Conservation (phyloP, 2,329 filamentous ascomycete genomes). For the Leptographium wingfieldii region DNA sequence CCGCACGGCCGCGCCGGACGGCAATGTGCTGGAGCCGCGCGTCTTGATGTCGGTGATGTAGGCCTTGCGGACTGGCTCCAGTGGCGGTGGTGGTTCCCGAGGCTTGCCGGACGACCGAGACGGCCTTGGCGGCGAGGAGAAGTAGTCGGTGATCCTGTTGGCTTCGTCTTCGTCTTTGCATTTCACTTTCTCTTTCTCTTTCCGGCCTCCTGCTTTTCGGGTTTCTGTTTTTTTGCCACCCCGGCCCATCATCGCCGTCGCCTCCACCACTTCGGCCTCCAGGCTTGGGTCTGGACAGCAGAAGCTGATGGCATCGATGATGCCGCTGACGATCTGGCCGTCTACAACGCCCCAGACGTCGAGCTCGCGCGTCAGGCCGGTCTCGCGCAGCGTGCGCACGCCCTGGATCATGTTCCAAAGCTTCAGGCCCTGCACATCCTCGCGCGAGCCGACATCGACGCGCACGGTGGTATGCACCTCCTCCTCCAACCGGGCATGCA, state of each 20-base stretch:
- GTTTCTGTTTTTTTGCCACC: too few relatives aligned
- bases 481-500: constrained; percentile 77
- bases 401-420: constrained; percentile 91
- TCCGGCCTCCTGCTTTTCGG: constrained; percentile 12
- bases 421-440: constrained; percentile 69
- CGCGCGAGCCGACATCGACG: constrained; percentile 59
- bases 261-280: constrained; percentile 18
- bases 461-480: constrained; percentile 68
- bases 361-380: constrained; percentile 60
- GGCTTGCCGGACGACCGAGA: not conserved
- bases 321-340: constrained; percentile 63
- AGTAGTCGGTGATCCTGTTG: constrained; percentile 13
- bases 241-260: not conserved
- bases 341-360: constrained; percentile 79
- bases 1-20: constrained; percentile 51
- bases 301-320: constrained; percentile 79
- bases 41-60: constrained; percentile 90
- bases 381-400: constrained; percentile 57
- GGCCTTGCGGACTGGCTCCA: constrained; percentile 19
- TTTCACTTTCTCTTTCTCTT: constrained; percentile 20
- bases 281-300: constrained; percentile 60
- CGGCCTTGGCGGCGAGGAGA: constrained; percentile 1
- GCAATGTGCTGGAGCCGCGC: constrained; percentile 49
- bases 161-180: constrained; percentile 4
- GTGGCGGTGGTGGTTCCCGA: constrained; percentile 1